Evolutionary conservation across 1,284 basidiomycete species (phyloP), one percentile per base, ranked within the genome.

Genomic region (Trichosporon coremiiforme): DNA sequence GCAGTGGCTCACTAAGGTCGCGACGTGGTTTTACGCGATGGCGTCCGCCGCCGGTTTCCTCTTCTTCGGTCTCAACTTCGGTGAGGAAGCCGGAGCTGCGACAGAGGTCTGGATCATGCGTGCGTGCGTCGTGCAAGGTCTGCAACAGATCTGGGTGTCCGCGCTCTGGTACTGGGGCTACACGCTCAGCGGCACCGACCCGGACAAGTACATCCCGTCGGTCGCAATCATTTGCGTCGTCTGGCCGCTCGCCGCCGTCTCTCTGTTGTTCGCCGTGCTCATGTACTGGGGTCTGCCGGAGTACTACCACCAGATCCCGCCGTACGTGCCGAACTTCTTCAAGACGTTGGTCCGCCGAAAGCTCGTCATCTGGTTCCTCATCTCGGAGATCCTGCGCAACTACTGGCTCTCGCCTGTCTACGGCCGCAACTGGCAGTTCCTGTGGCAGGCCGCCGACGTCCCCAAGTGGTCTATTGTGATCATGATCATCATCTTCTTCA

Each of bases 161-260:
- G 93, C 92, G 8, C 85, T 96, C 47, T 96, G 94, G 94, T 96
- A 93, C 79, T 96, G 94, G 94, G 94, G 94, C 75, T 89, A 90
- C 82, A 87, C 89, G 65, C 86, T 96, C 71, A 90, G 90, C 75
- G 83, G 83, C 57, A 76, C 72, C 57, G 78, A 84, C 68, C 82
- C 83, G 12, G 64, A 73, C 20, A 67, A 55, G 5, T 83, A 81
- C 65, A 77, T 82, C 41, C 75, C 78, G 6, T 83, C 83, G 2
- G 70, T 74, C n/a, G 77, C 79, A 64, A 81, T 95, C 75, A 89
- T 90, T 64, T 84, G 90, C 73, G 86, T 94, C 70, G 87, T 94
- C 31, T 95, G 93, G 92, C 93, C 94, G 0, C 81, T 96, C 55
- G 85, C 91, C 2, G 85, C 89, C 65, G 86, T 93, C 79, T 89